A percentile compares a stretch with the other conserved stretches of the same genome.
Evolutionary conservation across 371 early-diverging fungal species (phyloP).

Genomic region (Mucor mucedo): DNA sequence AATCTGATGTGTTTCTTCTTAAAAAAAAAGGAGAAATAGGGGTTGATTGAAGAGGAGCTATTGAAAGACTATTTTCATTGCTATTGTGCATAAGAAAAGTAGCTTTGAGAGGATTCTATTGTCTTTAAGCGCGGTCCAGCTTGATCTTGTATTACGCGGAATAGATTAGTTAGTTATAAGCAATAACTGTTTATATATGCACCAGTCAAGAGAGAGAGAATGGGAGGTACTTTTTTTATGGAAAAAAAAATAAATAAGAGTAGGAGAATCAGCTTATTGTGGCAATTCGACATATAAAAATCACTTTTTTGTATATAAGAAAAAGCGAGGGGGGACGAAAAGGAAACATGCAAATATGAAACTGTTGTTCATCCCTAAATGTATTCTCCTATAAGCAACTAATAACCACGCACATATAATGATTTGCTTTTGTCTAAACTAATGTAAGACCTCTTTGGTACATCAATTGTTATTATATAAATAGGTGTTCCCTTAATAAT

Average conservation of each 20-base stretch:
- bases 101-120: not conserved
- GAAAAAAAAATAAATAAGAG: not conserved
- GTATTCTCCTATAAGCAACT: not conserved
- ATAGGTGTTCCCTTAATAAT: not conserved
- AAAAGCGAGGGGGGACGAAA: not conserved
- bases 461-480: slow-evolving; percentile 2
- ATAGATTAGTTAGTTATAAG: no score
- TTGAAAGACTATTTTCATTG: no score
- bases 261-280: not conserved
- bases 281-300: not conserved
- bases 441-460: not conserved
- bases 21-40: no score
- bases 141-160: not conserved
- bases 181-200: not conserved
- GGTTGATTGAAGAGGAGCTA: no score
- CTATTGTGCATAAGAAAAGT: no score
- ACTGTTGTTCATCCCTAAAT: slow-evolving; percentile 5
- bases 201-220: not conserved
- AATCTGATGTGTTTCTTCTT: no score
- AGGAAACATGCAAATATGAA: not conserved
- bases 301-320: not conserved
- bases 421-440: not conserved
- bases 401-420: slow-evolving; percentile 2
- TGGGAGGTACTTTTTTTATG: not conserved
- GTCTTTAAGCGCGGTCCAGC: not conserved